These are phyloP conservation scores for Chaetomidium leptoderma DNA, from an alignment of 495 filamentous ascomycete genomes.

Conservation along the genomic window DNA sequence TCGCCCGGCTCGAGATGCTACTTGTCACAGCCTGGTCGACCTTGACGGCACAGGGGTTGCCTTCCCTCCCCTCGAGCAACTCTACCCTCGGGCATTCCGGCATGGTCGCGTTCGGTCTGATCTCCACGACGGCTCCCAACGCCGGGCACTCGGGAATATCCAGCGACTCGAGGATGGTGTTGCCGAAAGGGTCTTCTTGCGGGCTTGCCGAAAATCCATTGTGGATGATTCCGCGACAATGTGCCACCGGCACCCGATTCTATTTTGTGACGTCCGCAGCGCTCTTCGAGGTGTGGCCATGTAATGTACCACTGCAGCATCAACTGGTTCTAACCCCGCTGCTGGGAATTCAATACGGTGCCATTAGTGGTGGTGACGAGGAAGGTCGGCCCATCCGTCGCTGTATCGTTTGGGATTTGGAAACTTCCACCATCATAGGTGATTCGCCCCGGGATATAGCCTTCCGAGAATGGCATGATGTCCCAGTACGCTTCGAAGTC, in stretches of 20 bases:
- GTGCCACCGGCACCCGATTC: not conserved
- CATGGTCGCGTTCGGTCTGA: not conserved
- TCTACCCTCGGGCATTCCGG: not conserved
- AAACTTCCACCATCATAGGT: not conserved
- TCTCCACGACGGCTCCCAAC: not conserved
- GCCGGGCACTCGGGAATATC: not conserved
- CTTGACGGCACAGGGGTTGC: too few relatives aligned
- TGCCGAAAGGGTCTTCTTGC: not conserved
- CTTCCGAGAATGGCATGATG: not conserved
- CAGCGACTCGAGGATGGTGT: too few relatives aligned
- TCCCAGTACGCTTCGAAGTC: not conserved
- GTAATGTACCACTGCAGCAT: slow-evolving; percentile 2
- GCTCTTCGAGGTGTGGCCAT: too few relatives aligned
- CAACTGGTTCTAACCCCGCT: too few relatives aligned
- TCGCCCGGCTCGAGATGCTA: too few relatives aligned
- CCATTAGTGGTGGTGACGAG: not conserved
- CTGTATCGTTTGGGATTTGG: too few relatives aligned
- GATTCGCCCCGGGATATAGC: not conserved
- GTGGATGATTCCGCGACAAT: too few relatives aligned
- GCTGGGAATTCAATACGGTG: too few relatives aligned
- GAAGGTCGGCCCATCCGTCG: too few relatives aligned
- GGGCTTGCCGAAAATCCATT: too few relatives aligned
- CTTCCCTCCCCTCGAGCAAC: too few relatives aligned
- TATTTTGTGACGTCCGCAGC: not conserved
- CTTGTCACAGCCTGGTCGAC: too few relatives aligned